Percentiles rank a stretch among this genome's conserved stretches.
Evolutionary conservation across 495 filamentous ascomycete genomes (phyloP).

Genomic region (Penicillium desertorum): DNA sequence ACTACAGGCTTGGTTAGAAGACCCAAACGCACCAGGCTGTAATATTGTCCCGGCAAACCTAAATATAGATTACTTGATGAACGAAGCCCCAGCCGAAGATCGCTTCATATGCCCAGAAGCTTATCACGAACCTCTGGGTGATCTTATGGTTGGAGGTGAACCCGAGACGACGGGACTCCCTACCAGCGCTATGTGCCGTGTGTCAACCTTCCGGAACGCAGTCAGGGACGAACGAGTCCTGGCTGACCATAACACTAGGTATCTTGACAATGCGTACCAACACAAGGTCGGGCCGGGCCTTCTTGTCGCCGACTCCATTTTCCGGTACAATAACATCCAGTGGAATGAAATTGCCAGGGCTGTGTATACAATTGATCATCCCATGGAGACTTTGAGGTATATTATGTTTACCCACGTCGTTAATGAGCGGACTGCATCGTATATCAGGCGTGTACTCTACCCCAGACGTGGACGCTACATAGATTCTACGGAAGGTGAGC

Average conservation of each 20-base stretch:
- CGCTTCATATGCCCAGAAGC: not conserved
- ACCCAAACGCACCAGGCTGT: not conserved
- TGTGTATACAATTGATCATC: not conserved
- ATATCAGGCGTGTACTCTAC: not conserved
- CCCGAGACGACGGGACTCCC: not conserved
- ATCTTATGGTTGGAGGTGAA: not conserved
- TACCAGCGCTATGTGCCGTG: not conserved
- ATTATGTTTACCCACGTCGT: not conserved
- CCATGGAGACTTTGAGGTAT: not conserved
- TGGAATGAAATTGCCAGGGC: slow-evolving; percentile 4
- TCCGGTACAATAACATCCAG: not conserved
- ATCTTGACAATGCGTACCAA: not conserved
- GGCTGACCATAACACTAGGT: fast-evolving
- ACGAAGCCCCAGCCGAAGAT: not conserved
- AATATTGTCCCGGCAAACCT: not conserved
- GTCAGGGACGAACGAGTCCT: not conserved
- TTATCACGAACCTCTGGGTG: not conserved
- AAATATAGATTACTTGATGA: not conserved
- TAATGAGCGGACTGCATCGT: not conserved
- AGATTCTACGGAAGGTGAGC: fast-evolving
- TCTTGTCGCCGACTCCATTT: not conserved
- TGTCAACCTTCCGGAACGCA: not conserved
- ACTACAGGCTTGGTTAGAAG: not conserved
- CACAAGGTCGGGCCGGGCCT: not conserved
- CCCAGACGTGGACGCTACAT: not conserved